Base-by-base conservation (phyloP, 75 land plant genomes). In the Larix kaempferi region DNA sequence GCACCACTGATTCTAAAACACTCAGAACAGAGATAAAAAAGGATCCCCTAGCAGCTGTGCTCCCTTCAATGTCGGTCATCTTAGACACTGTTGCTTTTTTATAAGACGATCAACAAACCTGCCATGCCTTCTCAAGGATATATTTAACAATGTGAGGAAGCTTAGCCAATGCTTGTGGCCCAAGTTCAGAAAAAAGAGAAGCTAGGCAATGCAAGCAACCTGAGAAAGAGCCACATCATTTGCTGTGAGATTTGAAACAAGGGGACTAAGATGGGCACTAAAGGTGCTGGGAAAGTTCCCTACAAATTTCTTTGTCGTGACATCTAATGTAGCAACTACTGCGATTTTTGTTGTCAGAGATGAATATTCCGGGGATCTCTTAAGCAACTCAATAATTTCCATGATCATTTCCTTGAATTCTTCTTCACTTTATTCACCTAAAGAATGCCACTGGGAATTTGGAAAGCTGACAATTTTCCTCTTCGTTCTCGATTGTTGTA, bases 261-360 rank as follows among this genome's bases (percentile, higher is more conserved):
- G 72, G 62, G 77, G 67, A 55, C 71, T 49, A 39, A 93, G 89
- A 72, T 81, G 85, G n/a, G 74, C 13, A 11, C 49, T 55, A 41
- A 81, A 83, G 29, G 75, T n/a, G 3, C 22, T 41, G 41, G 82
- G 78, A 73, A 66, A 15, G 49, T 81, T 35, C 56, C 74, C 78
- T 61, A 82, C 58, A 81, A 83, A 79, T 37, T 60, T 80, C 57
- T 59, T 83, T 15, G 88, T 80, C 73, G 88, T 58, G 26, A 82
- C 82, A 81, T 94, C 96, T 33, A 94, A 23, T 16, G 92, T 79
- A 14, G 88, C 84, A 71, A 90, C 74, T 59, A 89, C 92, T n/a
- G 82, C 84, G 64, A 82, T 49, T 74, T 90, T 88, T 57, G 86
- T 39, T 6, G 80, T 72, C 16, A 76, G 21, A 67, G 83, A 56